Evolutionary conservation across 176 grass and related monocot species (phyloP).

Genomic region (Phoenix dactylifera): DNA sequence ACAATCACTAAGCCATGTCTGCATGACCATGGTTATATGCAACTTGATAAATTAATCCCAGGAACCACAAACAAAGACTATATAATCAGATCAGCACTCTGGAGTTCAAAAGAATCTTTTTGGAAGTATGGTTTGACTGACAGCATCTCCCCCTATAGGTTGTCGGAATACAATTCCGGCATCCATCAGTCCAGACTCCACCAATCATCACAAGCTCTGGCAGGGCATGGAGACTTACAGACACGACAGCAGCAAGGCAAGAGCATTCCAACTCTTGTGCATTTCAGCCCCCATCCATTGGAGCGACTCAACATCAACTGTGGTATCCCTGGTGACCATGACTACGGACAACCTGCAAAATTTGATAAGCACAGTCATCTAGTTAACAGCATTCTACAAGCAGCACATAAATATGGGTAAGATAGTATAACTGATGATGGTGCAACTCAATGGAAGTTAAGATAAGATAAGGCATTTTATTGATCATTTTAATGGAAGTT

Average conservation of each 20-base stretch:
- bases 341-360: constrained; percentile 42
- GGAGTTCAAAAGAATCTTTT: too few relatives aligned
- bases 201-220: constrained; percentile 49
- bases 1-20: too few relatives aligned
- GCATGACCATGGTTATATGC: too few relatives aligned
- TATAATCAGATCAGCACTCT: too few relatives aligned
- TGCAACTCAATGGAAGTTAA: too few relatives aligned
- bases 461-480: too few relatives aligned
- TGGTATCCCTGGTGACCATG: constrained; percentile 33
- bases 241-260: constrained; percentile 41
- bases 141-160: constrained; percentile 33
- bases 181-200: constrained; percentile 35
- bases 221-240: constrained; percentile 31
- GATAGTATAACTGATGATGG: not conserved
- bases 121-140: too few relatives aligned
- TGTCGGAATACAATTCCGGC: constrained; percentile 40
- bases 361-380: not conserved
- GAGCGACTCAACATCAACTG: constrained; percentile 34
- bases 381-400: constrained; percentile 19
- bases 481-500: too few relatives aligned
- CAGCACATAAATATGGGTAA: not conserved
- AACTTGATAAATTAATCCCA: too few relatives aligned
- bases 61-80: too few relatives aligned
- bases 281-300: constrained; percentile 19
- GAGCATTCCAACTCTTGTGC: constrained; percentile 24